phyloP scores from a whole-genome alignment of 2,329 filamentous ascomycete species.

The Lecanoromycetidae sp. region DNA sequence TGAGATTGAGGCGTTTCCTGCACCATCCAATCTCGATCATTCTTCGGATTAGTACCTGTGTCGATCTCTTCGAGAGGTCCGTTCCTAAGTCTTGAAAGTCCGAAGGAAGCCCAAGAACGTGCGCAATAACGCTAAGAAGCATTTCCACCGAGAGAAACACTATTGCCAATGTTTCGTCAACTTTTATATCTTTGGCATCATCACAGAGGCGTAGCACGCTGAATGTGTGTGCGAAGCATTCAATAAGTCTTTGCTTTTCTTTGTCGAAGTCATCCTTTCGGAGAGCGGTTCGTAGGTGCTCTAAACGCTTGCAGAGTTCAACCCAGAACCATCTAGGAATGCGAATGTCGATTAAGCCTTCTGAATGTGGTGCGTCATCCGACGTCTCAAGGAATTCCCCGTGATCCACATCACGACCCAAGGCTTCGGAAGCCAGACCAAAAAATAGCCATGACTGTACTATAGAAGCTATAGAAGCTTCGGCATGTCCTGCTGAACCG shows the following conservation, averaged over 20 bases:
- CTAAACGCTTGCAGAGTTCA: neutral
- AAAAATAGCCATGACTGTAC: neutral
- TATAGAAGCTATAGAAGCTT: neutral
- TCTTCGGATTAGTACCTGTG: neutral
- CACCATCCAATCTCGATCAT: slow-evolving; percentile 3
- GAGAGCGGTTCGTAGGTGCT: neutral
- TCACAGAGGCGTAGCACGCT: too few species aligned
- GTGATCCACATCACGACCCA: neutral
- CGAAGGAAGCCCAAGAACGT: too few species aligned
- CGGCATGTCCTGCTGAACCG: neutral
- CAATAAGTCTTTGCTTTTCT: neutral
- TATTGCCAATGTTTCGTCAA: neutral
- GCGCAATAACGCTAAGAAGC: neutral
- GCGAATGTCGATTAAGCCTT: neutral
- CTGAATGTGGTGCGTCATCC: neutral
- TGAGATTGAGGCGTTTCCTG: neutral
- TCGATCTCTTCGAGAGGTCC: neutral
- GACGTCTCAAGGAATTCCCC: neutral
- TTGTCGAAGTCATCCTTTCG: neutral
- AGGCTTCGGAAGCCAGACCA: neutral
- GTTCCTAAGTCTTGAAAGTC: neutral
- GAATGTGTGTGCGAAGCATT: neutral
- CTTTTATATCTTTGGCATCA: neutral
- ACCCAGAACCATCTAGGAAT: slow-evolving; percentile 1
- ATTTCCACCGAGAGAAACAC: neutral